Evolutionary conservation across 306 rosid species (phyloP).

Genomic region (Trifolium subterraneum): DNA sequence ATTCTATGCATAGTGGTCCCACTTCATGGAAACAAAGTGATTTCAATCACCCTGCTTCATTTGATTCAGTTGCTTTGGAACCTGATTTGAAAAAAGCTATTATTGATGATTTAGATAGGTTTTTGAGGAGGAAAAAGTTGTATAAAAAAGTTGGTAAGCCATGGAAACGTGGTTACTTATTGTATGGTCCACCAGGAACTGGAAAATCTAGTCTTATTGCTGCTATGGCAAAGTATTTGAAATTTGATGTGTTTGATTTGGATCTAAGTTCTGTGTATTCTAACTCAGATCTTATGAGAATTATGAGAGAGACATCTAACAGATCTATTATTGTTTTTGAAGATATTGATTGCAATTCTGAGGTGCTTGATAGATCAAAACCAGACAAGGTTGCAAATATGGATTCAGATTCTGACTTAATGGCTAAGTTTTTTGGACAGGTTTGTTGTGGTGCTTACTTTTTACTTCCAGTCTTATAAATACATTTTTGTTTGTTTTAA

Average conservation of each 20-base stretch:
- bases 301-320: conserved; percentile 32
- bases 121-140: conserved; percentile 45
- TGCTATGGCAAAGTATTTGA: conserved; percentile 48
- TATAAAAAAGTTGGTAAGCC: conserved; percentile 55
- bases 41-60: conserved; percentile 47
- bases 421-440: too few relatives aligned
- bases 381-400: not conserved
- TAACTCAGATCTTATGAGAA: conserved; percentile 22
- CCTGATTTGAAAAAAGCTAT: conserved; percentile 41
- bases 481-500: too few relatives aligned
- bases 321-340: conserved; percentile 53
- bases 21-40: conserved; percentile 32
- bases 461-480: not conserved
- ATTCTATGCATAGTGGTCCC: not conserved
- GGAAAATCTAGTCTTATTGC: conserved; percentile 56
- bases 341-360: conserved; percentile 52
- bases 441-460: conserved; percentile 2
- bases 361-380: conserved; percentile 37
- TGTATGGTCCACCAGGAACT: conserved; percentile 55
- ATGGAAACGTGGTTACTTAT: conserved; percentile 54
- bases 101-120: conserved; percentile 44
- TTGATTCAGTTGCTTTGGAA: conserved; percentile 45
- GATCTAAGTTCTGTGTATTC: conserved; percentile 35
- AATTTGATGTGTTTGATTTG: conserved; percentile 54
- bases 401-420: too few relatives aligned